Percentiles rank a stretch among this genome's conserved stretches.
phyloP scores from a whole-genome alignment of 805 yeast species.

The Ogataea ramenticola region DNA sequence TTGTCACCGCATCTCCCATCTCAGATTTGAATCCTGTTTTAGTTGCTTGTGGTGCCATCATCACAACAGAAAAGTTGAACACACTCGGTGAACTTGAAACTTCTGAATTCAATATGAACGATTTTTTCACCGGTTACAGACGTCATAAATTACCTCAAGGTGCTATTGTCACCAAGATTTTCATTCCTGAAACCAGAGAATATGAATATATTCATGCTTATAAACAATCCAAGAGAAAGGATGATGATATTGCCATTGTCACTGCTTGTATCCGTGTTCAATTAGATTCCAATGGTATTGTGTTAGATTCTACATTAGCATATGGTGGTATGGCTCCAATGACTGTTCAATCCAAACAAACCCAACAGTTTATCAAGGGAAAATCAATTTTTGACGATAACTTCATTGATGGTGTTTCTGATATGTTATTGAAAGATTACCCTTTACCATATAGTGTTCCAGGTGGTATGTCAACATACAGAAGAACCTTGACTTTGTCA shows the following conservation, averaged over 20 bases:
- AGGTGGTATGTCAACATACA: constrained; percentile 42
- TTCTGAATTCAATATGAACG: constrained; percentile 25
- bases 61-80: constrained; percentile 28
- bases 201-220: constrained; percentile 32
- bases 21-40: constrained; percentile 41
- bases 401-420: constrained; percentile 24
- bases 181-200: constrained; percentile 31
- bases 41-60: constrained; percentile 33
- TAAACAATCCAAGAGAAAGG: constrained; percentile 42
- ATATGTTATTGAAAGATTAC: constrained; percentile 26
- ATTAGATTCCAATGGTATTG: constrained; percentile 15
- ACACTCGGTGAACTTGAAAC: constrained; percentile 17
- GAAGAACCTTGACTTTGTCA: constrained; percentile 36
- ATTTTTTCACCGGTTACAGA: constrained; percentile 37
- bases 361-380: constrained; percentile 19
- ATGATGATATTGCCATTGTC: constrained; percentile 43
- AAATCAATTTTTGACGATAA: constrained; percentile 15
- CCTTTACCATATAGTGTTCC: constrained; percentile 36
- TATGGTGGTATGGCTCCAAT: constrained; percentile 45
- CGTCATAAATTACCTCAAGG: constrained; percentile 30
- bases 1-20: constrained; percentile 43
- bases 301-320: constrained; percentile 27
- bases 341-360: constrained; percentile 32
- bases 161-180: constrained; percentile 28
- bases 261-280: constrained; percentile 31